phyloP scores from a whole-genome alignment of 2,329 filamentous ascomycete species.

The Nothopassalora personata region DNA sequence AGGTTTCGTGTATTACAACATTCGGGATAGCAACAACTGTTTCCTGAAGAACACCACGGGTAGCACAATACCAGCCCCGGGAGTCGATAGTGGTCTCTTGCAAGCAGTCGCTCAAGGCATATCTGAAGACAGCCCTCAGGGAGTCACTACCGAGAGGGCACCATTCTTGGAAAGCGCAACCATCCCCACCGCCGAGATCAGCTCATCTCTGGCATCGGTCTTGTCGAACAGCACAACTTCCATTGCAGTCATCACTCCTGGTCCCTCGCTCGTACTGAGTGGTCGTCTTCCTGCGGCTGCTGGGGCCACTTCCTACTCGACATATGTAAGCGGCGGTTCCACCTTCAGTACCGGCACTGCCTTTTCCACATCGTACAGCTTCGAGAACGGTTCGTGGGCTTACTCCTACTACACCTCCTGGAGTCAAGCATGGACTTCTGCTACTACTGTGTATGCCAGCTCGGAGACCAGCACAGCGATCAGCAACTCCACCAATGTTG shows the following conservation, averaged over 20 bases:
- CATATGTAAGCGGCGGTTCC: constrained; percentile 26
- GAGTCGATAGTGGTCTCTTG: constrained; percentile 29
- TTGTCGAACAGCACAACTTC: constrained; percentile 26
- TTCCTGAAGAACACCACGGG: constrained; percentile 30
- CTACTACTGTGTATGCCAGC: constrained; percentile 25
- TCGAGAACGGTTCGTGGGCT: constrained; percentile 26
- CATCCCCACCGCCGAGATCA: constrained; percentile 19
- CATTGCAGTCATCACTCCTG: constrained; percentile 29
- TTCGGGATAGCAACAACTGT: constrained; percentile 26
- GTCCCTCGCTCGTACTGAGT: constrained; percentile 17
- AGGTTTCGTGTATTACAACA: constrained; percentile 29
- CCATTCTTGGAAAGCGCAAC: constrained; percentile 21
- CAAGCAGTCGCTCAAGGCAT: constrained; percentile 27
- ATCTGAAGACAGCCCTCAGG: constrained; percentile 14
- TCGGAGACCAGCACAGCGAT: constrained; percentile 18
- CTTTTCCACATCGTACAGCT: constrained; percentile 26
- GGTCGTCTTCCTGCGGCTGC: constrained; percentile 20
- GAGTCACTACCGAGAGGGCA: constrained; percentile 23
- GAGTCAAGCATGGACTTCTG: constrained; percentile 26
- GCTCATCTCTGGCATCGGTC: constrained; percentile 24
- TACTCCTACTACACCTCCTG: constrained; percentile 27
- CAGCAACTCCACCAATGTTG: constrained; percentile 16
- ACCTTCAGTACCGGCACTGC: constrained; percentile 29
- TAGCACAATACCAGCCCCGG: constrained; percentile 20
- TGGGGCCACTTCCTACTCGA: constrained; percentile 24